Base-by-base conservation (phyloP, 176 grass and related monocot species). In the Canna indica region DNA sequence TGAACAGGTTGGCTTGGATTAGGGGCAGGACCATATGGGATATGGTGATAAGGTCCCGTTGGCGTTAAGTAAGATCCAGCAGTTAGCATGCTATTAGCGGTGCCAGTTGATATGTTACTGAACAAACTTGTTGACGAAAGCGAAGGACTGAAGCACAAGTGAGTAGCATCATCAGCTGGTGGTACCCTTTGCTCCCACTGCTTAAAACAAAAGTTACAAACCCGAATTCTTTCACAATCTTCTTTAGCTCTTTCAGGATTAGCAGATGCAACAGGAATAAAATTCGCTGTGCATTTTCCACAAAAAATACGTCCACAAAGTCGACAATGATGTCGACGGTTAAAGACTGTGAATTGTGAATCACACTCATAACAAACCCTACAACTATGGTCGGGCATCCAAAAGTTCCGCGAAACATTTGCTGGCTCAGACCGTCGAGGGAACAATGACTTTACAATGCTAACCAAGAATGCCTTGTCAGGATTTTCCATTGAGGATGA, bases 381-480 rank as follows among this genome's bases (percentile, higher is more conserved):
- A 47, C 94, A 99, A 68, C 94, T 99, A 73, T 87, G 82, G 47
- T 99, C 94, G 2, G 89, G 90, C 94, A 99, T 99, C 94, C 94
- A 93, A 73, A 93, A 99, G 69, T 88, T 87, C 73, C 72, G 87
- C 3, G 94, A 93, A 53, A 93, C 79, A 93, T 93, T 99, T 45
- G 86, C 79, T 27, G 80, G 78, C 29, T 90, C 83, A 44, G 86
- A 87, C 17, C 67, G 76, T 11, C 76, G 36, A 42, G 79, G 84
- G 71, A 99, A 64, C 86, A 84, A 99, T 59, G 89, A 99, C 69
- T 79, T 91, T 59, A 99, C 62, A 77, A 86, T 78, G 67, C 79
- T 80, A 76, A 91, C 89, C 53, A 82, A 75, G 79, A 88, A 83
- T 59, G 85, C 73, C 71, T 70, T 91, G 77, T 87, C 74, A 12